Evolutionary conservation across 208 protist species (phyloP).

Genomic region (Acanthamoeba lenticulata): DNA sequence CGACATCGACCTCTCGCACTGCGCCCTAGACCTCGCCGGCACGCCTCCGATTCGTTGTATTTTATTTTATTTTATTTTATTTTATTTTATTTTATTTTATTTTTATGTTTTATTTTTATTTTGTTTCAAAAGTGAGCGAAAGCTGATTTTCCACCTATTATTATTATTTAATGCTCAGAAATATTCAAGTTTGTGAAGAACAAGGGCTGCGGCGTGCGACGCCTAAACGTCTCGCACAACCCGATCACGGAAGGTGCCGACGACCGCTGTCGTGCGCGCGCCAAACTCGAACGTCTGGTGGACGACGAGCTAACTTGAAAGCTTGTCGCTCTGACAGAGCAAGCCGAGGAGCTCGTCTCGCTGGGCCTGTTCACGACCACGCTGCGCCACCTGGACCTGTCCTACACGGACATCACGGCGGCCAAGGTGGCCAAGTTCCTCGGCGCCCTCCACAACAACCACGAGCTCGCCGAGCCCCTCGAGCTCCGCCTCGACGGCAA

Average conservation of each 20-base stretch:
- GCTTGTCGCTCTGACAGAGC: background rate
- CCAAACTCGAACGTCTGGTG: no score
- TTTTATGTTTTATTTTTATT: no score
- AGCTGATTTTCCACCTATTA: background rate
- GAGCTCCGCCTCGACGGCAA: background rate
- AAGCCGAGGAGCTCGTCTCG: background rate
- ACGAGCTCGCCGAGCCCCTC: background rate
- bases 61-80: no score
- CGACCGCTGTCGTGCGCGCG: no score
- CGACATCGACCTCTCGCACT: background rate
- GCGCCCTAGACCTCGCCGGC: background rate
- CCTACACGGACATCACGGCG: background rate
- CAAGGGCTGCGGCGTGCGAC: background rate
- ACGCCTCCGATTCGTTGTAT: no score
- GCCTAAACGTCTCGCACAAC: background rate
- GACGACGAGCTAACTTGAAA: background rate
- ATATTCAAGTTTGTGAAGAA: background rate
- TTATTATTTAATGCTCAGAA: no score
- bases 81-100: no score
- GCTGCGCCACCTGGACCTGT: background rate
- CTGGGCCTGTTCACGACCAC: background rate
- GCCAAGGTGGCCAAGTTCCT: slow-evolving; percentile 9
- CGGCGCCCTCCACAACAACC: background rate
- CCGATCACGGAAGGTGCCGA: background rate
- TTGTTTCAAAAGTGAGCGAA: no score